Evolutionary conservation across 805 yeast genomes (phyloP), one percentile per base, ranked within the genome.

Genomic region (Metschnikowia picachoensis): DNA sequence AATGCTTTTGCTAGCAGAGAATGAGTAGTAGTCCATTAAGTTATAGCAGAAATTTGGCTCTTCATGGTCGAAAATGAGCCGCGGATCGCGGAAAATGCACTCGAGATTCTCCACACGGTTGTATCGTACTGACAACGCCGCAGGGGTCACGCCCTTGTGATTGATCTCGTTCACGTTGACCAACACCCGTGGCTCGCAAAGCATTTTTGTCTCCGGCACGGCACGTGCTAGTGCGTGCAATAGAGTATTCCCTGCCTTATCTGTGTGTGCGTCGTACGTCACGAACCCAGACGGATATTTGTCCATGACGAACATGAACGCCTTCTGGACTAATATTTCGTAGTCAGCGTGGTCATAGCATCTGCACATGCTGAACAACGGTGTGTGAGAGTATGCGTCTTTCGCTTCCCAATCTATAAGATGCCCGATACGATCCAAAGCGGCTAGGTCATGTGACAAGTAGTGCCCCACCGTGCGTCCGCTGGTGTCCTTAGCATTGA

Each of bases 291-390:
- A 27, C 45, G 77, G 77, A 77, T 82, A 78, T 20, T 59, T 52
- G 3, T 58, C 51, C 41, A 59, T 60, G 0, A 78, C 80, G 13
- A 73, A 65, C 1, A 59, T 51, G 43, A 85, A 73, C 0, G 81
- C 79, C 11, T 59, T 62, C 14, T 53, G 40, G 5, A 87, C 65
- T 55, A 87, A 58, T 3, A 58, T 58, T 2, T 69, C 60, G 61
- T 90, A 91, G 30, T 80, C 64, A 0, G 78, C 67, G 52, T 86
- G 90, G 60, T 90, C 97, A 63, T 91, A 91, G 52, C 90, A 80
- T 44, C 96, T 67, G 52, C 88, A 81, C 3, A 87, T 65, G 2
- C 88, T 76, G 62, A 85, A 80, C 9, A 92, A 66, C 0, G 97
- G 95, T 0, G 97, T 87, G 55, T 86, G 87, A 0, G 83, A 79